These are phyloP conservation scores for Selaginella tamariscina DNA, from an alignment of 75 land plant genomes.

Conservation along the genomic window DNA sequence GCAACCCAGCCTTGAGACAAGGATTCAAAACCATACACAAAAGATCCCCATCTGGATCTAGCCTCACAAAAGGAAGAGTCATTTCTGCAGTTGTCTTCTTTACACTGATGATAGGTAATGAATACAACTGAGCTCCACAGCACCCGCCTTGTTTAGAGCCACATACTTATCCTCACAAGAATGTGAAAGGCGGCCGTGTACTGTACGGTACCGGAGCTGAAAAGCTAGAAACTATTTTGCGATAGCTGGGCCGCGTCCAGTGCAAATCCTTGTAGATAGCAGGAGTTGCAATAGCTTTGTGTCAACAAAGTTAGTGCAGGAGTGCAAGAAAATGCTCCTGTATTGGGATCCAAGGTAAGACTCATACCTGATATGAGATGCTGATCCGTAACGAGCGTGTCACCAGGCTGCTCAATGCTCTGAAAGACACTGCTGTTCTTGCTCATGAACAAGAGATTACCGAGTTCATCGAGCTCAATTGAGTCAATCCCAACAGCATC, in stretches of 20 bases:
- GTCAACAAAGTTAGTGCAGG: no score
- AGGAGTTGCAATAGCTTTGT: no score
- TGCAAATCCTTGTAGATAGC: no score
- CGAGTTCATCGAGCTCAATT: neutral
- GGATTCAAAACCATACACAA: neutral
- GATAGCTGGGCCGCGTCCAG: neutral
- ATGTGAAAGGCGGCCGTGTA: neutral
- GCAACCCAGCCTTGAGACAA: neutral
- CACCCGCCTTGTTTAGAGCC: no score
- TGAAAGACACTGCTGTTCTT: neutral
- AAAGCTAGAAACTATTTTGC: neutral
- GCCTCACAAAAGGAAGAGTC: neutral
- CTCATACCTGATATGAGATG: neutral
- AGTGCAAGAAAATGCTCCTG: neutral
- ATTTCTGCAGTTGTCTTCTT: neutral
- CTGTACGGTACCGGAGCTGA: neutral
- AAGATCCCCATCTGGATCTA: slow-evolving; percentile 7
- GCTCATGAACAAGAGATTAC: neutral
- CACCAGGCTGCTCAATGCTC: neutral
- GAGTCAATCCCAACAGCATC: neutral
- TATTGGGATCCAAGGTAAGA: neutral
- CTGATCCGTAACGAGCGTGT: neutral
- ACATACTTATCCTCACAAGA: no score
- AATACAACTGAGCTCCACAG: neutral
- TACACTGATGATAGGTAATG: neutral